phyloP scores from a whole-genome alignment of 192 early-diverging fungal genomes.

The Coemansia sp. region DNA sequence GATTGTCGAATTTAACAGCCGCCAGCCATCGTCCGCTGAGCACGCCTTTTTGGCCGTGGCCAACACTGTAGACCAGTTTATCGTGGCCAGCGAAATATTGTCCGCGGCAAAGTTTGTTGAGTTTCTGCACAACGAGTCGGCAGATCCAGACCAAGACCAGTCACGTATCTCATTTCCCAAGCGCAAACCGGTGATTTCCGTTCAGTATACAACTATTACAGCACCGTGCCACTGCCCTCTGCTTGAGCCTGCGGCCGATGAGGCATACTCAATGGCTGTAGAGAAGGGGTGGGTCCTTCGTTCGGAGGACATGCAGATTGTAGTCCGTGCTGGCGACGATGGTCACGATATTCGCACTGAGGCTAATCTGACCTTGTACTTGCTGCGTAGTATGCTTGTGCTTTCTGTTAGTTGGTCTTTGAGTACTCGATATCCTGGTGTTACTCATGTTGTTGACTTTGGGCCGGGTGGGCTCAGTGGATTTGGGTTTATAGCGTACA shows the following conservation, averaged over 20 bases:
- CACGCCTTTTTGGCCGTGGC: constrained; percentile 24
- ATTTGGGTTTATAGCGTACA: constrained; percentile 81
- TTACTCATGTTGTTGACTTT: constrained; percentile 94
- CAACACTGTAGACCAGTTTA: constrained; percentile 23
- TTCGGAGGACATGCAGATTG: too few relatives aligned
- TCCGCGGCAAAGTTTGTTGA: constrained; percentile 12
- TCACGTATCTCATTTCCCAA: constrained; percentile 74
- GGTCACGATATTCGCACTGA: constrained; percentile 12
- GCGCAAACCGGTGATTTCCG: constrained; percentile 77
- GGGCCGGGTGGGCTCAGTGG: constrained; percentile 85
- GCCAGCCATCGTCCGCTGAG: neutral
- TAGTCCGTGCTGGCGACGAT: too few relatives aligned
- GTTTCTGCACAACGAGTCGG: constrained; percentile 9
- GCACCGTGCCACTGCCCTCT: constrained; percentile 71
- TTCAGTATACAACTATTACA: constrained; percentile 83
- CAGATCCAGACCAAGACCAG: constrained; percentile 49
- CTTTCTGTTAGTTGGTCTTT: constrained; percentile 65
- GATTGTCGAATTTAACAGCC: constrained; percentile 22
- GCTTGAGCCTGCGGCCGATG: neutral
- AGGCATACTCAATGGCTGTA: neutral
- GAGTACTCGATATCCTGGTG: constrained; percentile 52
- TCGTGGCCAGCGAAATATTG: constrained; percentile 21
- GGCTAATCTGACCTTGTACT: constrained; percentile 61
- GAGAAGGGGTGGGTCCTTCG: constrained; percentile 37
- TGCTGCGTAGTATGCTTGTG: constrained; percentile 71